phyloP scores from a whole-genome alignment of 371 early-diverging fungal species.

The Fennellomyces sp. region DNA sequence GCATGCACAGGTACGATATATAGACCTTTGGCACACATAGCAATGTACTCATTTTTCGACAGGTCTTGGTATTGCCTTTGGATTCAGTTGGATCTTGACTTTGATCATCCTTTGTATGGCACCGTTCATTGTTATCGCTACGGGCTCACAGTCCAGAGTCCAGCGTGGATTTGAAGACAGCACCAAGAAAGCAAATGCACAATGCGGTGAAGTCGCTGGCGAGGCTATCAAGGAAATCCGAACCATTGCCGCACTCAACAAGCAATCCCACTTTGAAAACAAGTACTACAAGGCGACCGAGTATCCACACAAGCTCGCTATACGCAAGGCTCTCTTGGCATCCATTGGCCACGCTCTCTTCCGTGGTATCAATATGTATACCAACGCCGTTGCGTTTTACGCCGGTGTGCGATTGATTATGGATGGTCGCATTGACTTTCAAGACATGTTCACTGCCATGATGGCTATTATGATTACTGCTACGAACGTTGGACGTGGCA shows the following conservation, averaged over 20 bases:
- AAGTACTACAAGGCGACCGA: conserved; percentile 57
- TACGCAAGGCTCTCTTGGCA: conserved; percentile 52
- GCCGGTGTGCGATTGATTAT: conserved; percentile 50
- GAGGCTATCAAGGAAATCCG: conserved; percentile 83
- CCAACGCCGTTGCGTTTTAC: conserved; percentile 59
- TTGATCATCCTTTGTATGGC: conserved; percentile 49
- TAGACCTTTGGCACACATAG: neutral
- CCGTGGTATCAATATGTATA: conserved; percentile 60
- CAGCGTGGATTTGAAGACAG: conserved; percentile 50
- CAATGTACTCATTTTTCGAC: neutral
- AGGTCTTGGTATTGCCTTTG: conserved; percentile 42
- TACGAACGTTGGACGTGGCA: conserved; percentile 56
- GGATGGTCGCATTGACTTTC: conserved; percentile 25
- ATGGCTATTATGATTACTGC: conserved; percentile 70
- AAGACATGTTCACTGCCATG: conserved; percentile 60
- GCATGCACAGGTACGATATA: too few species aligned
- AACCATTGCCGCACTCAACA: conserved; percentile 76
- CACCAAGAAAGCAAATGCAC: conserved; percentile 60
- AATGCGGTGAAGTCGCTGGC: conserved; percentile 65
- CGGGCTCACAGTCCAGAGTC: conserved; percentile 23
- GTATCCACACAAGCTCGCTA: conserved; percentile 64
- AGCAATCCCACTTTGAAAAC: conserved; percentile 66
- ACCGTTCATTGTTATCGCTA: conserved; percentile 44
- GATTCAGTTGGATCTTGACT: conserved; percentile 49
- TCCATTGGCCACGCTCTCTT: conserved; percentile 64